Evolutionary conservation across 192 early-diverging fungal species (phyloP).

Genomic region (Rhizophagus prolifer): DNA sequence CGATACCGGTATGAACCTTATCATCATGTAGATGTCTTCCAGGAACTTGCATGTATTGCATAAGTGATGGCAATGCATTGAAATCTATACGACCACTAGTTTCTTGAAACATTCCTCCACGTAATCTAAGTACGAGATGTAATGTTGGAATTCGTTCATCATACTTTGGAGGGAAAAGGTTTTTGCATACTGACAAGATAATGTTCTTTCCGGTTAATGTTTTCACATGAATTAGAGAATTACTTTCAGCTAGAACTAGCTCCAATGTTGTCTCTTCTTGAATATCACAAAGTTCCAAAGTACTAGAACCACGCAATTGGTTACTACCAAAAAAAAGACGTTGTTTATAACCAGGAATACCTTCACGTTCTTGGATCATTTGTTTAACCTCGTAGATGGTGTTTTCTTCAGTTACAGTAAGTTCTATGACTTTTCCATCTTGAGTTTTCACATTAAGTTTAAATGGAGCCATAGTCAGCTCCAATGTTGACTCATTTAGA

Average conservation of each 20-base stretch:
- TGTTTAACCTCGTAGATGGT: constrained; percentile 78
- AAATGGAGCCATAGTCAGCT: constrained; percentile 56
- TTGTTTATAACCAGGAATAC: constrained; percentile 67
- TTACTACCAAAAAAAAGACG: constrained; percentile 63
- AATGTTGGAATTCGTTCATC: constrained; percentile 47
- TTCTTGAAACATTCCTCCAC: constrained; percentile 50
- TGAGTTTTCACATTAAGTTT: constrained; percentile 76
- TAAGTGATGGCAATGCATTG: neutral
- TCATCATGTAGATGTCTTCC: neutral
- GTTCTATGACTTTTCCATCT: constrained; percentile 74
- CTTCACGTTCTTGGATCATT: constrained; percentile 81
- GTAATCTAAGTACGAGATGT: constrained; percentile 64
- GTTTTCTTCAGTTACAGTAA: constrained; percentile 71
- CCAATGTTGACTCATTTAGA: constrained; percentile 66
- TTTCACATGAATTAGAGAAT: too few species aligned
- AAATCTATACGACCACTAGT: neutral
- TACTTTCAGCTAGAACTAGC: too few species aligned
- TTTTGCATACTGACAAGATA: too few species aligned
- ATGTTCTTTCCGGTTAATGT: too few species aligned
- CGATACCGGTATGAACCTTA: constrained; percentile 7
- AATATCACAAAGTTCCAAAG: constrained; percentile 69
- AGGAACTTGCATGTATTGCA: neutral
- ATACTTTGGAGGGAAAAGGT: too few species aligned
- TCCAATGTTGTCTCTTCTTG: constrained; percentile 55
- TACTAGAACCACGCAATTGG: constrained; percentile 67